Evolutionary conservation across 495 filamentous ascomycete species (phyloP).

Genomic region (Neohortaea acidophila): DNA sequence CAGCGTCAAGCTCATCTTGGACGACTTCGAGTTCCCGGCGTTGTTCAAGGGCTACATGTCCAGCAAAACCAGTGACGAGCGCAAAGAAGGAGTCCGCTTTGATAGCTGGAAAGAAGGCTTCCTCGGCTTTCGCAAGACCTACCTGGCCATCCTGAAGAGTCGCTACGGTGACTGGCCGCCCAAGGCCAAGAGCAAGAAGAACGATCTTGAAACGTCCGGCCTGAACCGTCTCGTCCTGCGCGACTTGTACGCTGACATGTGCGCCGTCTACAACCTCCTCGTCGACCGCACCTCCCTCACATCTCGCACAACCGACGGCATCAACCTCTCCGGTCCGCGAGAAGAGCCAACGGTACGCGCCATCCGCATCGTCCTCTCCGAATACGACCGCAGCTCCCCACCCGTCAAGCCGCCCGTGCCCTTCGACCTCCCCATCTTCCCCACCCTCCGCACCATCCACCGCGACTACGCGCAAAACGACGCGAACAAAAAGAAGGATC

Average conservation of each 20-base stretch:
- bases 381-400: conserved; percentile 76
- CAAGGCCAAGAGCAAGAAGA: conserved; percentile 76
- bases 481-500: conserved; percentile 54
- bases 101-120: conserved; percentile 67
- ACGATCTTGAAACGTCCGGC: conserved; percentile 67
- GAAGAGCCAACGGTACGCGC: conserved; percentile 35
- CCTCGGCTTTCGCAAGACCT: conserved; percentile 54
- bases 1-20: conserved; percentile 50
- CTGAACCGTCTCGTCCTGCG: conserved; percentile 70
- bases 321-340: conserved; percentile 32
- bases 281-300: conserved; percentile 58
- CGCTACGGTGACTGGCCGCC: conserved; percentile 90
- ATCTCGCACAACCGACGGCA: conserved; percentile 39
- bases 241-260: conserved; percentile 74
- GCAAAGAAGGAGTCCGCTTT: conserved; percentile 57
- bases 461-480: conserved; percentile 42
- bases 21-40: conserved; percentile 79
- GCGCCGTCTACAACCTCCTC: conserved; percentile 72
- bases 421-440: conserved; percentile 72
- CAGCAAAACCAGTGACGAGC: conserved; percentile 55
- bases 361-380: conserved; percentile 59
- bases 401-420: conserved; percentile 85
- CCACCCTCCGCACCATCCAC: conserved; percentile 46
- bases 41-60: conserved; percentile 79
- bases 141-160: conserved; percentile 62